Evolutionary conservation across 179 eudicot genomes (phyloP).

Genomic region (Silene noctiflora): DNA sequence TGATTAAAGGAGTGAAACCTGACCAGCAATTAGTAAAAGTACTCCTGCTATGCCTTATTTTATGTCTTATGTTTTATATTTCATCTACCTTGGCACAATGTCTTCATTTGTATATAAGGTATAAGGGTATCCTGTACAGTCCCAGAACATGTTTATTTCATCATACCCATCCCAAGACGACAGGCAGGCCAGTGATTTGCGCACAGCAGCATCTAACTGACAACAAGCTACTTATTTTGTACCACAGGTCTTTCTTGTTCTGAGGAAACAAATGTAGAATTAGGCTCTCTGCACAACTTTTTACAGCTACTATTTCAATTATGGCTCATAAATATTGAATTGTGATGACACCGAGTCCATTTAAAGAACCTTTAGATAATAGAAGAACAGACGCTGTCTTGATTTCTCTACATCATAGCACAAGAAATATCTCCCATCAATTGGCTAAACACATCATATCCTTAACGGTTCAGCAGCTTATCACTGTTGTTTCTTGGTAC

Average conservation of each 20-base stretch:
- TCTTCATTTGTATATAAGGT: not conserved
- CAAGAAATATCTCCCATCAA: not conserved
- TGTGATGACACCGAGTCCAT: not conserved
- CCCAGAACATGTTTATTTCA: not conserved
- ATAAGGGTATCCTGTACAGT: not conserved
- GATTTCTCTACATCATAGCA: not conserved
- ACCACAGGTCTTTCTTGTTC: not conserved
- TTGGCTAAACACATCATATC: not conserved
- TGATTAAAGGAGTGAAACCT: constrained; percentile 84
- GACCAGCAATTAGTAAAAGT: constrained; percentile 99
- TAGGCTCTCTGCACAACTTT: not conserved
- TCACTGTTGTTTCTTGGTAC: not conserved
- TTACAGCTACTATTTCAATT: not conserved
- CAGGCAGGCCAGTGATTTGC: no score
- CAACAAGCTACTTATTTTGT: not conserved
- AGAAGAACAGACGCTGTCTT: not conserved
- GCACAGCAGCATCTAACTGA: not conserved
- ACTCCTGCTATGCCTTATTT: constrained; percentile 15
- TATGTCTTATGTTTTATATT: not conserved
- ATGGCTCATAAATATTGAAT: not conserved
- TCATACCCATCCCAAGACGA: not conserved
- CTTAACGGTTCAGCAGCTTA: not conserved
- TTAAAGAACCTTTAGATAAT: no score
- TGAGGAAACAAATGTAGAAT: not conserved
- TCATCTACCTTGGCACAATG: not conserved